phyloP scores from a whole-genome alignment of 2,329 filamentous ascomycete species.

The Cercospora citrullina region DNA sequence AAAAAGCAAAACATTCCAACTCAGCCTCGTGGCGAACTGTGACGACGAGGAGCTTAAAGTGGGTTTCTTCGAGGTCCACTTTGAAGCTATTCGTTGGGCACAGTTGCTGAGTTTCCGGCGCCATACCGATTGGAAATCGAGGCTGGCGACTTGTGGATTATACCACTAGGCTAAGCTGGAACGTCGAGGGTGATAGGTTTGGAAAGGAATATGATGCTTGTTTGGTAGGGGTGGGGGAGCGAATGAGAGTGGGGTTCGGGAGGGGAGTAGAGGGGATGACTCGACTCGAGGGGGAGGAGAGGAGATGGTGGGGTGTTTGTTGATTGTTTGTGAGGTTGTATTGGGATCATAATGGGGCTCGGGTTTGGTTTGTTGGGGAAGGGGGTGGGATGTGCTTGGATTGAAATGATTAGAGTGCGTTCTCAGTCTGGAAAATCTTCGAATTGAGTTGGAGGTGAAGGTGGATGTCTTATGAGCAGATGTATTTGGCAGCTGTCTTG shows the following conservation, averaged over 20 bases:
- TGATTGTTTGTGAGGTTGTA: not conserved
- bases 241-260: not conserved
- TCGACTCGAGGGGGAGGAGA: not conserved
- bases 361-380: not conserved
- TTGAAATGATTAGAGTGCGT: not conserved
- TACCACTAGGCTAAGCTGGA: not conserved
- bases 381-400: not conserved
- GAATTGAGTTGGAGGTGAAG: not conserved
- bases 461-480: not conserved
- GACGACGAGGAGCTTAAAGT: constrained; percentile 1
- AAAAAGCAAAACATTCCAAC: not conserved
- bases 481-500: not conserved
- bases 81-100: not conserved
- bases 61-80: not conserved
- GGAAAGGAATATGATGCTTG: not conserved
- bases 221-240: not conserved
- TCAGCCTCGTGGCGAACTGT: not conserved
- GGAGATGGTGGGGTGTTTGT: not conserved
- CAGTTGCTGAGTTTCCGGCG: not conserved
- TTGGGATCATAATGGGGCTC: too few species aligned
- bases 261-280: not conserved
- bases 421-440: not conserved
- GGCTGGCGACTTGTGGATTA: not conserved
- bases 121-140: not conserved
- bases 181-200: not conserved